phyloP scores from a whole-genome alignment of 352 stramenopile species.

The Pythium pyrilobum region DNA sequence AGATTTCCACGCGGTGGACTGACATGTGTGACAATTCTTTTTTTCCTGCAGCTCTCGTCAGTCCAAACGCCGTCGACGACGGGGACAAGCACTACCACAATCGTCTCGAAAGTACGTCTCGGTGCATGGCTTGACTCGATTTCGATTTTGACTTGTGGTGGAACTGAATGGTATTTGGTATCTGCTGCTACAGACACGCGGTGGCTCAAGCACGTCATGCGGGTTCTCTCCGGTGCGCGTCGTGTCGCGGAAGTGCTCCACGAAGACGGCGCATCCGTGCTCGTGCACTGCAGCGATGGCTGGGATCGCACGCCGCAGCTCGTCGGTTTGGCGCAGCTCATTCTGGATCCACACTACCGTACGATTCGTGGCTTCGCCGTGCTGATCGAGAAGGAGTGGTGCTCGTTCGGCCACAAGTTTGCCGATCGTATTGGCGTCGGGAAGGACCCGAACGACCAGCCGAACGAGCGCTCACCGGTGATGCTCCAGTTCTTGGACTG shows the following conservation, averaged over 20 bases:
- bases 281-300: conserved; percentile 85
- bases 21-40: no score
- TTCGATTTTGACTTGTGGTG: neutral
- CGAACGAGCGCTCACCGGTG: conserved; percentile 79
- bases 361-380: conserved; percentile 81
- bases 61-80: conserved; percentile 75
- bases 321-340: conserved; percentile 72
- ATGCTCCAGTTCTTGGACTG: conserved; percentile 87
- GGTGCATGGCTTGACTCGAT: no score
- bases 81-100: conserved; percentile 88
- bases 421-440: conserved; percentile 75
- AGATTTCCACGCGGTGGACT: no score
- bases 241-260: conserved; percentile 79
- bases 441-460: conserved; percentile 72
- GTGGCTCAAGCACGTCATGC: conserved; percentile 96
- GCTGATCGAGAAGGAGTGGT: conserved; percentile 86
- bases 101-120: conserved; percentile 74
- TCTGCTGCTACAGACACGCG: conserved; percentile 81
- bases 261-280: conserved; percentile 74
- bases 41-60: conserved; percentile 55
- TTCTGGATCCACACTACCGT: conserved; percentile 84
- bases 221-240: conserved; percentile 64
- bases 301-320: conserved; percentile 87
- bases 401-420: conserved; percentile 89
- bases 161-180: neutral